Evolutionary conservation across 1,284 basidiomycete genomes (phyloP).

Genomic region (Nidula niveotomentosa): DNA sequence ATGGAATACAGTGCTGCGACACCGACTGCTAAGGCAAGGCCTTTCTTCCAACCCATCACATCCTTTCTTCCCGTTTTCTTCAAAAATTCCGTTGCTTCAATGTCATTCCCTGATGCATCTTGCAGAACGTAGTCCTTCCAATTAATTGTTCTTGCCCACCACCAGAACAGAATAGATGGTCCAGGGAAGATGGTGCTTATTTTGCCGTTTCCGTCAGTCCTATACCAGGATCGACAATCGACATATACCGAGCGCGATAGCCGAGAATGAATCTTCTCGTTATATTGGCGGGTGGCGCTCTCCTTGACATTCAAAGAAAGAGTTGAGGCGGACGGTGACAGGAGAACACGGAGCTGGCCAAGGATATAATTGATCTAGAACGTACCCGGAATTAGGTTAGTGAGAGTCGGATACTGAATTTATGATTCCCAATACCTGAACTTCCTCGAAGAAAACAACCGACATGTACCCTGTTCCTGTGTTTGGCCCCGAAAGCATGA

Average conservation of each 20-base stretch:
- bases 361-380: slow-evolving; percentile 33
- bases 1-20: too few species aligned
- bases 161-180: slow-evolving; percentile 22
- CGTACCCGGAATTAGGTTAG: slow-evolving; percentile 17
- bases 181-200: slow-evolving; percentile 39
- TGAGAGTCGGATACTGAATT: background rate
- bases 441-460: slow-evolving; percentile 36
- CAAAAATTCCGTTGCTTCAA: too few species aligned
- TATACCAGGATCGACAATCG: slow-evolving; percentile 39
- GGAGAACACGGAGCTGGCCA: background rate
- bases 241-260: slow-evolving; percentile 31
- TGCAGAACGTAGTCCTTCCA: background rate
- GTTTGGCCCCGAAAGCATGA: slow-evolving; percentile 40
- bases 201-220: slow-evolving; percentile 21
- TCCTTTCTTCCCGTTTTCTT: too few species aligned
- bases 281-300: slow-evolving; percentile 32
- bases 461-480: slow-evolving; percentile 40
- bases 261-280: slow-evolving; percentile 29
- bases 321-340: slow-evolving; percentile 7
- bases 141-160: slow-evolving; percentile 17
- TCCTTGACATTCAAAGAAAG: background rate
- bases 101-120: too few species aligned
- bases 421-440: slow-evolving; percentile 23
- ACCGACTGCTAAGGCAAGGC: too few species aligned
- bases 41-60: too few species aligned